A percentile compares a stretch with the other conserved stretches of the same genome.
phyloP scores from a whole-genome alignment of 768 basidiomycete species.

The Nevesoporus exiguus region DNA sequence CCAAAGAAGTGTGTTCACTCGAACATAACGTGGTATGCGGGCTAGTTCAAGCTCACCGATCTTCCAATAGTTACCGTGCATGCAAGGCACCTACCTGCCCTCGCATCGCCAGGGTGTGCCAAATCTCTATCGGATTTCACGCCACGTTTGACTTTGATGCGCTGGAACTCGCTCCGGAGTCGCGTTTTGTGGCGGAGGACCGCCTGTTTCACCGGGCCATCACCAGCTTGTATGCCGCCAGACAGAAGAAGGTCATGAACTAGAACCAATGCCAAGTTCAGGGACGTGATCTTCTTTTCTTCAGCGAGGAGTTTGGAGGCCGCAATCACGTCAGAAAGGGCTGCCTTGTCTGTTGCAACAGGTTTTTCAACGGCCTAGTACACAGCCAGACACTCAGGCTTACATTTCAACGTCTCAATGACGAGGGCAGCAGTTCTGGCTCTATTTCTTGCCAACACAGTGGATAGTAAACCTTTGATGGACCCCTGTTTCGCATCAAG shows the following conservation, averaged over 20 bases:
- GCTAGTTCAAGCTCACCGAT: conserved; percentile 36
- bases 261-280: conserved; percentile 77
- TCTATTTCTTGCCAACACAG: conserved; percentile 68
- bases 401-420: conserved; percentile 95
- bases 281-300: conserved; percentile 73
- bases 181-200: conserved; percentile 87
- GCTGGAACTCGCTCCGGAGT: conserved; percentile 80
- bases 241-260: conserved; percentile 88
- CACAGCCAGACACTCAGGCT: conserved; percentile 24
- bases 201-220: conserved; percentile 88
- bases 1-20: conserved; percentile 75
- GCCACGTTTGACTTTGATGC: conserved; percentile 74
- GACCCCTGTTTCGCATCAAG: conserved; percentile 90
- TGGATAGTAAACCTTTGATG: conserved; percentile 78
- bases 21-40: conserved; percentile 77
- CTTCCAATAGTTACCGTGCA: not conserved
- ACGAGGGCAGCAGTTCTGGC: conserved; percentile 83
- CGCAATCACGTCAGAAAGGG: conserved; percentile 67
- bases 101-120: conserved; percentile 54
- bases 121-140: conserved; percentile 62
- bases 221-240: conserved; percentile 83
- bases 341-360: conserved; percentile 61
- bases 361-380: conserved; percentile 6
- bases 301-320: conserved; percentile 64
- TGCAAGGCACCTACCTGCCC: conserved; percentile 50